phyloP scores from a whole-genome alignment of 805 yeast species.

The Saturnispora mendoncae region DNA sequence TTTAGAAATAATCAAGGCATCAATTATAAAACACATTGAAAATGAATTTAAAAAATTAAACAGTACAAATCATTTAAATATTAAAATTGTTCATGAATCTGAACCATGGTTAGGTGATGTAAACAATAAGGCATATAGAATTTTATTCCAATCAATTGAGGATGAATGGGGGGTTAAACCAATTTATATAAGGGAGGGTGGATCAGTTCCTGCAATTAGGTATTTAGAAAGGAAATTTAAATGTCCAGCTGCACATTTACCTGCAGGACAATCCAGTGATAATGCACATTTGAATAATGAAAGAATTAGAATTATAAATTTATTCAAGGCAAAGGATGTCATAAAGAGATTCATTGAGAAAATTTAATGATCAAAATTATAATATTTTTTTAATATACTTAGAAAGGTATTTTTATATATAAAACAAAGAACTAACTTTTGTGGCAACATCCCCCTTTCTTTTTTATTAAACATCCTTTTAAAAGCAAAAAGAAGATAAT shows the following conservation, averaged over 20 bases:
- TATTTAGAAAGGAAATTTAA: constrained; percentile 70
- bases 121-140: constrained; percentile 59
- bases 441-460: background rate
- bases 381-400: constrained; percentile 5
- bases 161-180: constrained; percentile 78
- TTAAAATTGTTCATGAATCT: constrained; percentile 70
- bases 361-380: background rate
- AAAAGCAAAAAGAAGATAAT: background rate
- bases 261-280: constrained; percentile 93
- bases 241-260: constrained; percentile 92
- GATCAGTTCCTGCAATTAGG: constrained; percentile 87
- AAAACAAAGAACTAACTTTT: background rate
- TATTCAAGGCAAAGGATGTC: constrained; percentile 64
- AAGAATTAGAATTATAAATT: constrained; percentile 66
- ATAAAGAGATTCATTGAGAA: constrained; percentile 39
- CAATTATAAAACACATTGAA: constrained; percentile 40
- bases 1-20: constrained; percentile 44
- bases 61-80: constrained; percentile 52
- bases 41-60: constrained; percentile 39
- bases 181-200: constrained; percentile 87
- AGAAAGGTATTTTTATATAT: constrained; percentile 6
- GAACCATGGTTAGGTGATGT: constrained; percentile 97
- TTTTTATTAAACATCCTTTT: background rate
- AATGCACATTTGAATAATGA: constrained; percentile 91
- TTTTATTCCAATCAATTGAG: constrained; percentile 52